These are phyloP conservation scores for Wallacemonas sp. DNA, from an alignment of 208 protist species.

Conservation along the genomic window DNA sequence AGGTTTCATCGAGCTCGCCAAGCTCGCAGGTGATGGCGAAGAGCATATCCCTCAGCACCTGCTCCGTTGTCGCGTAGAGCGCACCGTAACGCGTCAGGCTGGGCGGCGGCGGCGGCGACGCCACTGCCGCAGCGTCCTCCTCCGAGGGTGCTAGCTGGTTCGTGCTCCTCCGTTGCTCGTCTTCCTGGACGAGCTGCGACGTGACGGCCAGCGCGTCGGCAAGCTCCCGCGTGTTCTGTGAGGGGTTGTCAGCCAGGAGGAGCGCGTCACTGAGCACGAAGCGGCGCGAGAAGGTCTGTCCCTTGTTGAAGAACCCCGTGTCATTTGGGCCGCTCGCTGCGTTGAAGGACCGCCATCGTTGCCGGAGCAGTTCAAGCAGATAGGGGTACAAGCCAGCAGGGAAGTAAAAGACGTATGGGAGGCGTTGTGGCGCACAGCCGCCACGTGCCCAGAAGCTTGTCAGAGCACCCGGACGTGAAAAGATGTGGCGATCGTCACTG, in stretches of 20 bases:
- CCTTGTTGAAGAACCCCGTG: background rate
- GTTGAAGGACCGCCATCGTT: background rate
- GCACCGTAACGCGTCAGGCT: background rate
- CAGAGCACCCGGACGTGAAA: no score
- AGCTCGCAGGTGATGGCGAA: slow-evolving; percentile 14
- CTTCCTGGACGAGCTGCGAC: background rate
- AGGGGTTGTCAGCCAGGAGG: background rate
- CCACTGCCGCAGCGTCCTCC: no score
- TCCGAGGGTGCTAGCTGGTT: background rate
- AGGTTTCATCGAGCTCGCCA: background rate
- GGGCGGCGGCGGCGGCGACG: background rate
- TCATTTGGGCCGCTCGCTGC: background rate
- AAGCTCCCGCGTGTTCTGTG: background rate
- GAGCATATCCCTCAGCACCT: slow-evolving; percentile 5
- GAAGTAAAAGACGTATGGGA: slow-evolving; percentile 4
- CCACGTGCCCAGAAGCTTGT: slow-evolving; percentile 1
- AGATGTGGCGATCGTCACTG: no score
- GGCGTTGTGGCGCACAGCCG: background rate
- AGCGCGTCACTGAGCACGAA: background rate
- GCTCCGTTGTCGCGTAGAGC: slow-evolving; percentile 5
- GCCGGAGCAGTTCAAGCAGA: background rate
- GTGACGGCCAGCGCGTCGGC: slow-evolving; percentile 10
- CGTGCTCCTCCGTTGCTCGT: background rate
- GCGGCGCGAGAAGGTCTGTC: background rate
- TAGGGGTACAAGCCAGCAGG: slow-evolving; percentile 1